These are phyloP conservation scores for Laetiporus sulphureus DNA, from an alignment of 1,284 basidiomycete species.

Conservation along the genomic window DNA sequence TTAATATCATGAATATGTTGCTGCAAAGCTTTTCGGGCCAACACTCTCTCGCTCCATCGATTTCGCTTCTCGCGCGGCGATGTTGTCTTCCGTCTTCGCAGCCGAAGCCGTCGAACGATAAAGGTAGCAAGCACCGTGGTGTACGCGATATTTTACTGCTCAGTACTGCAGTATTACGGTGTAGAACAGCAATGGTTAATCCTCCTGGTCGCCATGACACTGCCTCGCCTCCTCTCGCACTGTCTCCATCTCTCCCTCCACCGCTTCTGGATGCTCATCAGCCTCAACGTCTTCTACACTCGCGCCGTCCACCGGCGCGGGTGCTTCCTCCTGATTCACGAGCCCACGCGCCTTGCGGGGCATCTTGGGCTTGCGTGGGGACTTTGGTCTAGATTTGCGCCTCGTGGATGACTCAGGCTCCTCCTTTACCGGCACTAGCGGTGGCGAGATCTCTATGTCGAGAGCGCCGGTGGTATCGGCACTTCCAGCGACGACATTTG, in stretches of 20 bases:
- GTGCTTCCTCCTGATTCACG: constrained; percentile 3
- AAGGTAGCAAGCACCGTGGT: no score
- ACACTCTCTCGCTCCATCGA: no score
- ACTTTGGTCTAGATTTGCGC: neutral
- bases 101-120: no score
- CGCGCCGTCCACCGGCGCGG: constrained; percentile 13
- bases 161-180: no score
- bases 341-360: neutral
- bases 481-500: constrained; percentile 1
- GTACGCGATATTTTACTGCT: no score
- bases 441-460: neutral
- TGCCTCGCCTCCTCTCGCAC: constrained; percentile 1
- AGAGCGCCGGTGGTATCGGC: neutral
- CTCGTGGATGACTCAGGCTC: neutral
- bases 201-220: neutral
- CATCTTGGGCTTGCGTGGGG: neutral
- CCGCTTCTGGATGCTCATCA: constrained; percentile 16
- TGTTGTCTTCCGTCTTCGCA: no score
- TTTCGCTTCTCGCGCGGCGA: no score
- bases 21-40: no score
- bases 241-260: constrained; percentile 5
- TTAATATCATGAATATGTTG: no score
- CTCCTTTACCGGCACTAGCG: neutral
- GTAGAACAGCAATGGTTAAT: neutral
- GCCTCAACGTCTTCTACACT: constrained; percentile 9